Evolutionary conservation across 805 yeast genomes (phyloP).

Genomic region (Blastobotrys chiropterorum): DNA sequence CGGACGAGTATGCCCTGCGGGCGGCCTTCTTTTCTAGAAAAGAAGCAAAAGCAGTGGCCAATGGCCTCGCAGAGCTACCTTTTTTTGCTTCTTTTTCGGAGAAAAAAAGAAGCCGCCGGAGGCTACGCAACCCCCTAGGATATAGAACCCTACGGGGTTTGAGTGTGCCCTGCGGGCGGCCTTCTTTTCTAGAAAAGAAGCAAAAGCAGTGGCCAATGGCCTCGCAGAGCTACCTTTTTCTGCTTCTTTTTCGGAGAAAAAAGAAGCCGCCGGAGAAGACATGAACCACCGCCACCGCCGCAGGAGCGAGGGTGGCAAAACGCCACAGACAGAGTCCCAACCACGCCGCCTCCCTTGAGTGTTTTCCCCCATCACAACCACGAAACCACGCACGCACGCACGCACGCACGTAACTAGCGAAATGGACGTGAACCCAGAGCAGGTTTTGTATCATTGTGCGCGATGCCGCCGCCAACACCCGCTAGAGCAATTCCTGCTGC

Average conservation of each 20-base stretch:
- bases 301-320: background rate
- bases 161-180: too few relatives aligned
- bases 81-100: too few relatives aligned
- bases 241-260: background rate
- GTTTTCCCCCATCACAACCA: background rate
- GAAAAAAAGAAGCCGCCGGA: too few relatives aligned
- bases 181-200: too few relatives aligned
- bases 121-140: too few relatives aligned
- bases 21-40: too few relatives aligned
- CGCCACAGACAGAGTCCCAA: background rate
- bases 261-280: background rate
- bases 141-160: too few relatives aligned
- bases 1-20: too few relatives aligned
- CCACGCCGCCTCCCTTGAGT: background rate
- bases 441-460: background rate
- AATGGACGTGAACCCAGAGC: background rate
- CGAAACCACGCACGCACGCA: background rate
- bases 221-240: too few relatives aligned
- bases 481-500: background rate
- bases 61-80: too few relatives aligned
- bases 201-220: too few relatives aligned
- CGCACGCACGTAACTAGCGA: background rate
- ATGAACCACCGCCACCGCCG: background rate
- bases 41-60: too few relatives aligned
- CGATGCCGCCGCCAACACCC: background rate